phyloP scores from a whole-genome alignment of 2,329 filamentous ascomycete species.

The Fusarium transvaalense region DNA sequence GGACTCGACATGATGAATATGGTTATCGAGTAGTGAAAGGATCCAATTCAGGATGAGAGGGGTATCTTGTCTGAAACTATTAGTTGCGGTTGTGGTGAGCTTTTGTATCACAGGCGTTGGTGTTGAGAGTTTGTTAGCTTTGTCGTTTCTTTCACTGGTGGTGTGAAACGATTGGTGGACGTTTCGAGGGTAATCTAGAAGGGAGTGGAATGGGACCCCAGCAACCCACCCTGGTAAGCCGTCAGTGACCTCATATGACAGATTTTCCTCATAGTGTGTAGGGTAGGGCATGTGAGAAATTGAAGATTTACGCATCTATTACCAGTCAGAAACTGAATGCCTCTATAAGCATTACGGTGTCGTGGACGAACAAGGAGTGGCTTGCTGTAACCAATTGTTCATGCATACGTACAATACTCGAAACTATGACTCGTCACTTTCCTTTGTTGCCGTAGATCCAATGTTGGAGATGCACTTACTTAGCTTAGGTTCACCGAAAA shows the following conservation, averaged over 20 bases:
- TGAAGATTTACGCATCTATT: neutral
- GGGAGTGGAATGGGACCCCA: constrained; percentile 27
- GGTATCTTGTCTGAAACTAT: neutral
- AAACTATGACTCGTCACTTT: neutral
- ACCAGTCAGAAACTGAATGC: neutral
- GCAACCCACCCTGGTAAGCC: neutral
- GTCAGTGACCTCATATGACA: constrained; percentile 29
- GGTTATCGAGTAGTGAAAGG: neutral
- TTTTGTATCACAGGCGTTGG: constrained; percentile 14
- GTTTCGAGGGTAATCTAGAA: constrained; percentile 39
- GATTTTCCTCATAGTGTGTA: constrained; percentile 6
- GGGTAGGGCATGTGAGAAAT: constrained; percentile 12
- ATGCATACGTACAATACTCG: neutral
- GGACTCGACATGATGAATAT: constrained; percentile 44
- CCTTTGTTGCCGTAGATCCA: neutral
- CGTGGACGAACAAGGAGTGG: no score
- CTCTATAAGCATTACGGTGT: neutral
- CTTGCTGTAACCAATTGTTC: neutral
- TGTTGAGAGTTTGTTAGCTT: constrained; percentile 31
- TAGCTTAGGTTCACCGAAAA: constrained; percentile 6
- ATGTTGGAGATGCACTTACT: neutral
- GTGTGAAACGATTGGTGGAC: constrained; percentile 41
- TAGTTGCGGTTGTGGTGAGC: neutral
- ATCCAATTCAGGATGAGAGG: neutral
- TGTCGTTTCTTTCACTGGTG: constrained; percentile 27